A percentile compares a stretch with the other conserved stretches of the same genome.
Conservation (phyloP, 148 eudicot genomes). For the Rheum nobile region DNA sequence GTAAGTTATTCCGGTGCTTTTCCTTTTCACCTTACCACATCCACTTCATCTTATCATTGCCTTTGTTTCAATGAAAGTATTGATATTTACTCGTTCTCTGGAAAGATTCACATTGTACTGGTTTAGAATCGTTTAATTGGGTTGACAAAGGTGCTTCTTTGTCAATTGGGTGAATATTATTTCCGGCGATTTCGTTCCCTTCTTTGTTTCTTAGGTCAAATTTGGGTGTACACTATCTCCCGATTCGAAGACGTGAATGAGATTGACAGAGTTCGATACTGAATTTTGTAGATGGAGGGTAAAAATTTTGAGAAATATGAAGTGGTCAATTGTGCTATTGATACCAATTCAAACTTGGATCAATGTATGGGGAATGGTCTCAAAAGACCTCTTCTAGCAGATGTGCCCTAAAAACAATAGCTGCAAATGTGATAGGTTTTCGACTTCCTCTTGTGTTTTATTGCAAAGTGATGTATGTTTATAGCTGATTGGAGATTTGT, state of each 20-base stretch:
- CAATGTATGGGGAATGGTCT: background rate
- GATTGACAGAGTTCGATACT: background rate
- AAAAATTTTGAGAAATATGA: background rate
- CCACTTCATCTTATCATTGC: background rate
- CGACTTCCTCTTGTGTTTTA: background rate
- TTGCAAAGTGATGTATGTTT: background rate
- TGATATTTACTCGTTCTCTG: background rate
- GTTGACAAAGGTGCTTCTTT: background rate
- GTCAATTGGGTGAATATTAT: background rate
- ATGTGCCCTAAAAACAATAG: background rate
- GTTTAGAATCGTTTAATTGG: constrained; percentile 3
- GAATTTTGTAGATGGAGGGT: background rate
- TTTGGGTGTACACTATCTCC: background rate
- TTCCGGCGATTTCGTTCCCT: background rate
- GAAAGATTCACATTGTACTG: background rate
- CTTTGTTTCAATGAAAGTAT: background rate
- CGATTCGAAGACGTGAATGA: background rate
- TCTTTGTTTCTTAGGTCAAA: background rate
- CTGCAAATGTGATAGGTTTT: background rate
- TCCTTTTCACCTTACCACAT: background rate
- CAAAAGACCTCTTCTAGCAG: background rate
- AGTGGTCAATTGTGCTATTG: background rate
- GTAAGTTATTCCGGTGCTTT: background rate
- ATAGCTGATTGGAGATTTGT: no score
- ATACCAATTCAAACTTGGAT: background rate